Conservation (phyloP, 176 grass and related monocot species). For the Chrysopogon serrulatus region DNA sequence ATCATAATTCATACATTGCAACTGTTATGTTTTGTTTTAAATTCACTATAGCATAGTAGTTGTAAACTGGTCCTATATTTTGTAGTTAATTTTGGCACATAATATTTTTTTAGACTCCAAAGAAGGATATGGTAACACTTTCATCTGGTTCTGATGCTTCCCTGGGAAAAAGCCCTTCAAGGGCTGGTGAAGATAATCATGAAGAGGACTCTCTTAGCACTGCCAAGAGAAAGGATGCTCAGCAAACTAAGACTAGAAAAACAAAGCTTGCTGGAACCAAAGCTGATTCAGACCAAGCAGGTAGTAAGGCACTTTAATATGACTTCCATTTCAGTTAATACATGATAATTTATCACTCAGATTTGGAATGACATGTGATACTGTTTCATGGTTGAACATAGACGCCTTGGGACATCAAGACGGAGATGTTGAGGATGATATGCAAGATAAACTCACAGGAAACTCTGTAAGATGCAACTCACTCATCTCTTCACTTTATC, state of each 20-base stretch:
- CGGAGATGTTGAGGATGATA: conserved; percentile 36
- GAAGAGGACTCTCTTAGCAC: conserved; percentile 14
- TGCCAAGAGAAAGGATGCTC: conserved; percentile 8
- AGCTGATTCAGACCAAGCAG: conserved; percentile 8
- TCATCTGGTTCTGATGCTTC: conserved; percentile 32
- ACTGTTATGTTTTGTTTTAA: not conserved
- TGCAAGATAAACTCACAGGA: conserved; percentile 38
- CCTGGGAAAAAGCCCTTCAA: conserved; percentile 26
- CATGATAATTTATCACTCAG: not conserved
- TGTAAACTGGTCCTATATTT: not conserved
- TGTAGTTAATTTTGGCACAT: not conserved
- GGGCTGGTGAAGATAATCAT: conserved; percentile 7
- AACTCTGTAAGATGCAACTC: conserved; percentile 33
- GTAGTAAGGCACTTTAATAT: not conserved
- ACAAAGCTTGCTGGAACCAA: conserved; percentile 27
- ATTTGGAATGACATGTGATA: conserved; percentile 4
- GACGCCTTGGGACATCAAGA: no score
- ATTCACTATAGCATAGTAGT: not conserved
- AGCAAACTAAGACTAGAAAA: conserved; percentile 27
- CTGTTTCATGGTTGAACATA: conserved; percentile 1
- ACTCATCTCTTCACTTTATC: not conserved
- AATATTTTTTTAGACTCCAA: conserved; percentile 27
- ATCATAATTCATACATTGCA: not conserved
- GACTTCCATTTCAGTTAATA: not conserved
- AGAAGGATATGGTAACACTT: conserved; percentile 20